phyloP scores from a whole-genome alignment of 306 rosid genomes.

The Cicer yamashitae region DNA sequence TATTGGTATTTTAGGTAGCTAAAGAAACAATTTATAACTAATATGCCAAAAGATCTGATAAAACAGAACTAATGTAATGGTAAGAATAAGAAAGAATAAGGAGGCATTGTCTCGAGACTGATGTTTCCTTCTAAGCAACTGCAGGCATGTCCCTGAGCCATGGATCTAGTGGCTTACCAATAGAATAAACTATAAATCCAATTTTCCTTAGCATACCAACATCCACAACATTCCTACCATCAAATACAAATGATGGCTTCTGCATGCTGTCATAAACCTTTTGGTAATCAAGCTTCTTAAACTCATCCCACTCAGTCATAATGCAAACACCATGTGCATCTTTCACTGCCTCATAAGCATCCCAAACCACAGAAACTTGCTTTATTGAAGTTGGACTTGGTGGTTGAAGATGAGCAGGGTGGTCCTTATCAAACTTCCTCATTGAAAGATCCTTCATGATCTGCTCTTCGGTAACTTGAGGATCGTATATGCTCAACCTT shows the following conservation, averaged over 20 bases:
- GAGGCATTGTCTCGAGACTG: constrained; percentile 14
- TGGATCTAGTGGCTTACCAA: constrained; percentile 78
- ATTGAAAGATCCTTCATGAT: constrained; percentile 73
- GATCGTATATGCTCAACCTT: constrained; percentile 71
- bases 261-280: constrained; percentile 70
- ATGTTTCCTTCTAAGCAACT: constrained; percentile 56
- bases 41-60: constrained; percentile 35
- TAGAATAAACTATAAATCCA: constrained; percentile 77
- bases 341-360: constrained; percentile 76
- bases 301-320: constrained; percentile 87
- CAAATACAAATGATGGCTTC: constrained; percentile 81
- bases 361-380: constrained; percentile 68
- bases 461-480: constrained; percentile 77
- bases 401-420: constrained; percentile 81
- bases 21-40: constrained; percentile 11
- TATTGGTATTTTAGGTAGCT: background rate
- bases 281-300: constrained; percentile 65
- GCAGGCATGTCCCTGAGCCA: constrained; percentile 95
- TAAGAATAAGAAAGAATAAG: constrained; percentile 22
- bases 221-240: constrained; percentile 74
- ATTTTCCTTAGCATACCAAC: constrained; percentile 65
- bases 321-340: constrained; percentile 76
- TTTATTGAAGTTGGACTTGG: constrained; percentile 63
- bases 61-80: constrained; percentile 33
- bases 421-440: constrained; percentile 85